phyloP scores from a whole-genome alignment of 2,329 filamentous ascomycete species.

The Diaporthe caulivora region DNA sequence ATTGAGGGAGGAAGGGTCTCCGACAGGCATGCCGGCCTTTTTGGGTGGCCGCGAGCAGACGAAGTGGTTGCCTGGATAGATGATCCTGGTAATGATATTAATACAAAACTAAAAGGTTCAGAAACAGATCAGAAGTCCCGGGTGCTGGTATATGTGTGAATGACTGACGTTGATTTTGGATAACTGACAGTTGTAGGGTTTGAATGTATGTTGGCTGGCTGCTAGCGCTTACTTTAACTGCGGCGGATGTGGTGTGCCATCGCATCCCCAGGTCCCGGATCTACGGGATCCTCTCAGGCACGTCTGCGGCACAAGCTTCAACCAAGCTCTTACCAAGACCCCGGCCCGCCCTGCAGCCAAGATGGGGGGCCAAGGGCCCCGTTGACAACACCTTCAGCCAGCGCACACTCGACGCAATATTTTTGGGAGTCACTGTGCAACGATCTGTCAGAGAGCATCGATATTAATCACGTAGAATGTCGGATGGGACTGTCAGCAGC shows the following conservation, averaged over 20 bases:
- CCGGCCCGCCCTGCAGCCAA: conserved; percentile 25
- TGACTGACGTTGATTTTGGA: background rate
- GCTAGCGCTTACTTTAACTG: conserved; percentile 13
- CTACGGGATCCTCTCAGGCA: conserved; percentile 4
- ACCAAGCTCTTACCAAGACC: conserved; percentile 4
- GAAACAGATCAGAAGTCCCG: background rate
- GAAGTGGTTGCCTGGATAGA: background rate
- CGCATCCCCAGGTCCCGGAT: background rate
- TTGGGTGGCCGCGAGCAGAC: background rate
- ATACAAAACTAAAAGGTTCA: background rate
- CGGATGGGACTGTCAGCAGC: no score
- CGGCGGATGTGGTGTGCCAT: background rate
- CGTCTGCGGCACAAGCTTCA: conserved; percentile 11
- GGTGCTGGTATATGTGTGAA: background rate
- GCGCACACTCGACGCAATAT: background rate
- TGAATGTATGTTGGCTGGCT: background rate
- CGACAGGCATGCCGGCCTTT: background rate
- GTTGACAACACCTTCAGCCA: background rate
- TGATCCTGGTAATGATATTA: background rate
- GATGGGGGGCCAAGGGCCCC: background rate
- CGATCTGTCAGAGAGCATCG: no score
- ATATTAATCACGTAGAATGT: no score
- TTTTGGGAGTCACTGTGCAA: no score
- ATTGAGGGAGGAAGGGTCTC: background rate
- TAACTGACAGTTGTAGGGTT: background rate